Percentiles rank a stretch among this genome's conserved stretches.
Evolutionary conservation across 2,329 filamentous ascomycete species (phyloP).

Genomic region (Myriangium duriaei): DNA sequence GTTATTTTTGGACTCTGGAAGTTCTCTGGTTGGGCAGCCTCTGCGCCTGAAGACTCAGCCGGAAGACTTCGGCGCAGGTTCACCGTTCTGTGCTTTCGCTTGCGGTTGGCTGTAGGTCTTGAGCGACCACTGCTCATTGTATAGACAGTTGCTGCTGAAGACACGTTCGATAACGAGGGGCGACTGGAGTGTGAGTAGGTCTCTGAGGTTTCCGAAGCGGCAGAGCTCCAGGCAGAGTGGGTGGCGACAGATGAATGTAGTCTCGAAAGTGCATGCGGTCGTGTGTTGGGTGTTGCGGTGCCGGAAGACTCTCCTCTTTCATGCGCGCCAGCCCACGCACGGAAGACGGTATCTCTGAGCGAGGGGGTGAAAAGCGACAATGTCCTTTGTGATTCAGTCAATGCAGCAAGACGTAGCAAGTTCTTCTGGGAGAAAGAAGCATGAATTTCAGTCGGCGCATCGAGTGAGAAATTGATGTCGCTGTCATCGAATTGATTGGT

Average conservation of each 20-base stretch:
- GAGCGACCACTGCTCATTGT: constrained; percentile 48
- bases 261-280: constrained; percentile 32
- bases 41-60: constrained; percentile 3
- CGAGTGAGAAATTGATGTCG: constrained; percentile 63
- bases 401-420: constrained; percentile 63
- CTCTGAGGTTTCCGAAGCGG: constrained; percentile 51
- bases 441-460: constrained; percentile 68
- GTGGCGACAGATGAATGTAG: constrained; percentile 43
- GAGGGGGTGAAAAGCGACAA: constrained; percentile 82
- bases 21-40: constrained; percentile 31
- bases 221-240: constrained; percentile 33
- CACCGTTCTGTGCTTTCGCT: constrained; percentile 74
- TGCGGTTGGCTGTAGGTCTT: constrained; percentile 52
- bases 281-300: constrained; percentile 27
- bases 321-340: constrained; percentile 74
- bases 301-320: constrained; percentile 52
- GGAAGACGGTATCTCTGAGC: constrained; percentile 81
- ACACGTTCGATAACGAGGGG: constrained; percentile 51
- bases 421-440: constrained; percentile 95
- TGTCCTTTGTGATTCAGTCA: constrained; percentile 81
- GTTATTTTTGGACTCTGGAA: constrained; percentile 41
- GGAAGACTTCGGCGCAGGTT: constrained; percentile 51
- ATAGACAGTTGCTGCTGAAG: constrained; percentile 37
- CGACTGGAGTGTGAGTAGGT: constrained; percentile 54
- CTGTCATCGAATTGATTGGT: constrained; percentile 56